A percentile compares a stretch with the other conserved stretches of the same genome.
phyloP scores from a whole-genome alignment of 176 grass and related monocot genomes.

The Luzula sylvatica region DNA sequence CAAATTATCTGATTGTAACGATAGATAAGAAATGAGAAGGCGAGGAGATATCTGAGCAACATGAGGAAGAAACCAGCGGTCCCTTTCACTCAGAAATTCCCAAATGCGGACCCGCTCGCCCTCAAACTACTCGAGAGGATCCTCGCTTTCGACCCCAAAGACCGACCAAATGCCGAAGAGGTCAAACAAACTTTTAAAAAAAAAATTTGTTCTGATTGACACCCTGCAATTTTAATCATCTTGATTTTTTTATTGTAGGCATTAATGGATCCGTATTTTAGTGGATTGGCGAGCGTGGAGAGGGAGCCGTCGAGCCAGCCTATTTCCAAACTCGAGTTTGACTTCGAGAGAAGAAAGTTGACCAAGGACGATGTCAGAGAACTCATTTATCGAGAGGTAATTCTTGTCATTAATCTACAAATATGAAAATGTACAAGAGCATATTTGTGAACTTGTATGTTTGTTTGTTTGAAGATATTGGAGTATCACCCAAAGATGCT shows the following conservation, averaged over 20 bases:
- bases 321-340: constrained; percentile 87
- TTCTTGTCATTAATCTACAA: background rate
- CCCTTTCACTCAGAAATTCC: constrained; percentile 72
- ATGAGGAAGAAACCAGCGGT: constrained; percentile 51
- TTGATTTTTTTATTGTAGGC: constrained; percentile 31
- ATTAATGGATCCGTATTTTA: constrained; percentile 66
- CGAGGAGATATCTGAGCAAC: constrained; percentile 49
- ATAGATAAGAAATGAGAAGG: constrained; percentile 82
- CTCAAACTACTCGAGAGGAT: constrained; percentile 56
- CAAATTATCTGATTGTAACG: constrained; percentile 7
- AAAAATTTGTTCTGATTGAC: background rate
- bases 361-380: constrained; percentile 83
- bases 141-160: constrained; percentile 68
- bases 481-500: constrained; percentile 98
- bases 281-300: constrained; percentile 53
- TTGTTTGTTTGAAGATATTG: constrained; percentile 41
- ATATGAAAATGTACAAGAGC: background rate
- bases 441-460: background rate
- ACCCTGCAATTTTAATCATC: background rate
- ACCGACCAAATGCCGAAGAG: constrained; percentile 66
- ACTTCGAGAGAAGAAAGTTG: constrained; percentile 86
- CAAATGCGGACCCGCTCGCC: constrained; percentile 51
- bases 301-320: constrained; percentile 49
- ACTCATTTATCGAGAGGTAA: constrained; percentile 82
- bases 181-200: constrained; percentile 17